phyloP scores from a whole-genome alignment of 2,329 filamentous ascomycete genomes.

The Diaporthe capsici region DNA sequence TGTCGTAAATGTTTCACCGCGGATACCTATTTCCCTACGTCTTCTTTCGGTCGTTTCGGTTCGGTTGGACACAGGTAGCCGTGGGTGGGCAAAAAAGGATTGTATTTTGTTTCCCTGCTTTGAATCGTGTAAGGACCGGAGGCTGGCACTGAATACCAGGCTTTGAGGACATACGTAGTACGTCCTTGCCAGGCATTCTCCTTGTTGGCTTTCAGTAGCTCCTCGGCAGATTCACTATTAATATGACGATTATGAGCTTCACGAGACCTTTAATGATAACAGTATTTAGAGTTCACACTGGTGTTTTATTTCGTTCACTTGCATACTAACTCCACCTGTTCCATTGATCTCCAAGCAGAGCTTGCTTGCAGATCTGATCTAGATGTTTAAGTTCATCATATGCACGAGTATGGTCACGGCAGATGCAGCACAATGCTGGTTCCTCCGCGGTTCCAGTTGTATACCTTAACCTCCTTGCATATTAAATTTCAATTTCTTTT shows the following conservation, averaged over 20 bases:
- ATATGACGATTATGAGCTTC: constrained; percentile 24
- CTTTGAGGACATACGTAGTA: neutral
- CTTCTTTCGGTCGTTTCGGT: constrained; percentile 17
- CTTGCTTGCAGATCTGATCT: neutral
- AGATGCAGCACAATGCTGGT: constrained; percentile 12
- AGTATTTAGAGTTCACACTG: neutral
- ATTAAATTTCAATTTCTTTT: neutral
- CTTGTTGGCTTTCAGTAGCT: neutral
- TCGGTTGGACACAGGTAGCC: neutral
- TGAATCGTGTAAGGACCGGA: neutral
- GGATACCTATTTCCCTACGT: constrained; percentile 35
- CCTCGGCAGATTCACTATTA: neutral
- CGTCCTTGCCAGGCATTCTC: neutral
- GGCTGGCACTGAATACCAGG: neutral
- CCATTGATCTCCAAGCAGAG: neutral
- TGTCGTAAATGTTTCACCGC: constrained; percentile 9
- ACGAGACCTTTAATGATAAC: neutral
- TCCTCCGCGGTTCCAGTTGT: neutral
- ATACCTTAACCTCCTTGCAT: neutral
- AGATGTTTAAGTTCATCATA: neutral
- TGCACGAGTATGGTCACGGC: neutral
- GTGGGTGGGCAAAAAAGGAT: constrained; percentile 6
- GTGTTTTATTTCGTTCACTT: neutral
- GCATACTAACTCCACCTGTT: neutral
- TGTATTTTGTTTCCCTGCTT: neutral